phyloP scores from a whole-genome alignment of 2,329 filamentous ascomycete species.

The Didymella segeticola region DNA sequence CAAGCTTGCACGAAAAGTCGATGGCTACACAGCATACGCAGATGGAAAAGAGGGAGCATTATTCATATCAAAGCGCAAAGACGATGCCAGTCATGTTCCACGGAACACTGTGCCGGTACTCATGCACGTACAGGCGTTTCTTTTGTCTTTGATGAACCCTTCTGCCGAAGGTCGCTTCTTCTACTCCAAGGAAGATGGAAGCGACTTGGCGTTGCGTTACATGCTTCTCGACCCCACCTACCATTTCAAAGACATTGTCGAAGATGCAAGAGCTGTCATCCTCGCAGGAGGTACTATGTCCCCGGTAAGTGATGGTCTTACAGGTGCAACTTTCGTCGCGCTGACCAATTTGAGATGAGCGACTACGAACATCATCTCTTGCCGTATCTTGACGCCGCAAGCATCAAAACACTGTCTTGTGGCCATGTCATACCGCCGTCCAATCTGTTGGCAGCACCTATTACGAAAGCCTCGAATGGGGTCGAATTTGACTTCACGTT shows the following conservation, averaged over 20 bases:
- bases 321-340: neutral
- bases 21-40: conserved; percentile 77
- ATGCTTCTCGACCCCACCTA: conserved; percentile 89
- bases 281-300: conserved; percentile 98
- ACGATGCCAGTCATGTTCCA: conserved; percentile 7
- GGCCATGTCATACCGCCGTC: conserved; percentile 88
- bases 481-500: conserved; percentile 85
- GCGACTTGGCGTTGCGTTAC: conserved; percentile 75
- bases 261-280: conserved; percentile 84
- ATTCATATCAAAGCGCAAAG: conserved; percentile 16
- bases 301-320: conserved; percentile 61
- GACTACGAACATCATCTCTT: conserved; percentile 90
- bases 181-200: conserved; percentile 55
- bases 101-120: conserved; percentile 59
- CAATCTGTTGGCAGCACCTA: conserved; percentile 79
- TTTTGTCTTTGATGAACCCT: conserved; percentile 85
- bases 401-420: conserved; percentile 84
- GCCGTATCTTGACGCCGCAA: conserved; percentile 68
- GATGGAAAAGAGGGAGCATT: conserved; percentile 54
- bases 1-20: conserved; percentile 91
- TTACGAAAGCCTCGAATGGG: conserved; percentile 60
- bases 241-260: conserved; percentile 87
- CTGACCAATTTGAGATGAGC: conserved; percentile 63
- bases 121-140: conserved; percentile 71
- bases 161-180: conserved; percentile 71